Evolutionary conservation across 805 yeast species (phyloP), one percentile per base, ranked within the genome.

Genomic region (Suhomyces tanzawaensis): DNA sequence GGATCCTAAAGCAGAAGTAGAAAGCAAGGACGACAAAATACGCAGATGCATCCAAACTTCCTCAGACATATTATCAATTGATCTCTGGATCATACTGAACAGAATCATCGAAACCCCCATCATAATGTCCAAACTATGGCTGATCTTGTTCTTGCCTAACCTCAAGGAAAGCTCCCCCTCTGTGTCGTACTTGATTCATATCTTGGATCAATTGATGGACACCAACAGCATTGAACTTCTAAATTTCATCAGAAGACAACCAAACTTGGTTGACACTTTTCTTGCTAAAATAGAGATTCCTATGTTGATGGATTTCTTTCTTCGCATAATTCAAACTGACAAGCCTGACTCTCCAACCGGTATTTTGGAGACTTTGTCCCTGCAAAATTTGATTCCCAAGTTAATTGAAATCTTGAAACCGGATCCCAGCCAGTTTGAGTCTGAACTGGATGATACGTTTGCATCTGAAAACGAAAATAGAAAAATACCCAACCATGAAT

Each of bases 311-410:
- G 99, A 93, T 62, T 87, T 91, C 52, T 65, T 93, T 40, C 69
- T 93, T 40, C 85, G 91, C 57, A 82, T 93, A 15, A 85, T 93
- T 21, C 89, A 95, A 34, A 86, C 97, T 0, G 99, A 93, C 64
- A 90, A 87, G 60, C 84, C 91, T 2, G 95, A 88, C 49, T 71
- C 78, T 32, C 86, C 96, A 13, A 87, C 95, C 1, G 96, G 96
- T 7, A 80, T 93, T 15, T 78, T 91, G 39, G 87, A 85, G 24
- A 70, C 79, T 12, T 70, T 93, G 43, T 81, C 85, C 45, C 74
- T 73, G 31, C 96, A 91, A 57, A 62, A 73, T 21, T 68, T 93
- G 44, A 81, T 93, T 23, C 81, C 89, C 6, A 77, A 81, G 44
- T 69, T 93, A 46, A 69, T 93, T 24, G 75, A 79, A 12, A 81